Percentiles rank a stretch among this genome's conserved stretches.
phyloP scores from a whole-genome alignment of 2,329 filamentous ascomycete genomes.

The Chaetothyriales sp. region DNA sequence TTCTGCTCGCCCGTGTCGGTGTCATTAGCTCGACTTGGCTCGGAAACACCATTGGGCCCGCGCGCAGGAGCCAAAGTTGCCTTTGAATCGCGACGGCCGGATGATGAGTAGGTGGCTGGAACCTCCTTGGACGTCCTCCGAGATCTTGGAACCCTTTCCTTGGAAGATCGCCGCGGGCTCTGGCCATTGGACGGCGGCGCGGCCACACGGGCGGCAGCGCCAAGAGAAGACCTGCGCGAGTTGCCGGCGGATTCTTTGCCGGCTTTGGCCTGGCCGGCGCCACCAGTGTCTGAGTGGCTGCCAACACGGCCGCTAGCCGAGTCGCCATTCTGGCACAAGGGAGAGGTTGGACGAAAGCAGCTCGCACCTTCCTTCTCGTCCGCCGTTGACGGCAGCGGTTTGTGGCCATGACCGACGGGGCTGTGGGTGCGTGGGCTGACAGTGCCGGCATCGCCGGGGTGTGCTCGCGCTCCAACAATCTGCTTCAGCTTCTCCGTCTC shows the following conservation, averaged over 20 bases:
- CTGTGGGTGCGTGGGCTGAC: conserved; percentile 17
- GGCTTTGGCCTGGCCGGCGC: not conserved
- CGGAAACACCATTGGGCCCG: not conserved
- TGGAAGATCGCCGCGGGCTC: not conserved
- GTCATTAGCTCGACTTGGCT: not conserved
- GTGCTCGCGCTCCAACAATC: conserved; percentile 28
- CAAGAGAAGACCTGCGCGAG: conserved; percentile 5
- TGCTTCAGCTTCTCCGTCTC: conserved; percentile 41
- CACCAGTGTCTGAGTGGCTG: not conserved
- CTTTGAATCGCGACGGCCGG: not conserved
- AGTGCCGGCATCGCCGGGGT: conserved; percentile 11
- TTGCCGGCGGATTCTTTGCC: conserved; percentile 3
- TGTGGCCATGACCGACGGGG: conserved; percentile 5
- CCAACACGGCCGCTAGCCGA: not conserved
- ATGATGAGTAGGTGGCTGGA: too few species aligned
- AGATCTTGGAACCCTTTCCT: not conserved
- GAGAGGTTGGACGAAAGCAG: conserved; percentile 6
- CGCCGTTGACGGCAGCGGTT: conserved; percentile 1
- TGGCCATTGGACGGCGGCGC: not conserved
- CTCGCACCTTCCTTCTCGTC: not conserved
- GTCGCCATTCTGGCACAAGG: conserved; percentile 8
- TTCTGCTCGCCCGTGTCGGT: not conserved
- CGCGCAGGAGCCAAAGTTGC: not conserved
- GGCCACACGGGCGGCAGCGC: not conserved
- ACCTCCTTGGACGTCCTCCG: not conserved